These are phyloP conservation scores for Aureobasidium sp. DNA, from an alignment of 2,329 filamentous ascomycete species.

Conservation along the genomic window DNA sequence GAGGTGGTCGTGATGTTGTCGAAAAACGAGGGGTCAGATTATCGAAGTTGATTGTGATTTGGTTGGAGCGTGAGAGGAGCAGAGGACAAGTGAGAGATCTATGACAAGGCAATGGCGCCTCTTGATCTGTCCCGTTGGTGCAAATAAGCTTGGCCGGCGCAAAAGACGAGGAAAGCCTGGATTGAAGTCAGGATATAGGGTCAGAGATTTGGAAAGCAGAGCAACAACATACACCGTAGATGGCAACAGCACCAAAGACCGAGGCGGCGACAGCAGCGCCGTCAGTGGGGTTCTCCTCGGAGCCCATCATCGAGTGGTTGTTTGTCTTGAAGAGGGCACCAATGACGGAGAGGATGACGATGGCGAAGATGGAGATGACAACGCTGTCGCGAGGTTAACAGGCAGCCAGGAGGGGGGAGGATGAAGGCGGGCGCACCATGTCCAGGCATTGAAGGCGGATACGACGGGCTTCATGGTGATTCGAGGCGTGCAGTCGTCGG, in stretches of 20 bases:
- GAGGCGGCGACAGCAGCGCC: constrained; percentile 71
- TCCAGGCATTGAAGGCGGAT: constrained; percentile 86
- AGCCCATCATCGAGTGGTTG: constrained; percentile 77
- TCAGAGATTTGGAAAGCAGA: neutral
- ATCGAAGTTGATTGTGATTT: neutral
- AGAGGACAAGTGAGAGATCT: constrained; percentile 14
- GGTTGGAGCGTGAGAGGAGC: neutral
- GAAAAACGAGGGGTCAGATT: neutral
- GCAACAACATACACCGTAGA: constrained; percentile 66
- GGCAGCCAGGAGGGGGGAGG: neutral
- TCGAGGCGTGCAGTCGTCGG: constrained; percentile 14
- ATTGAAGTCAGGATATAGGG: neutral
- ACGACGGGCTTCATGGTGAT: constrained; percentile 87
- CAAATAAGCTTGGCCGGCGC: constrained; percentile 77
- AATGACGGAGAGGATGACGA: constrained; percentile 55
- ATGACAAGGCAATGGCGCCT: constrained; percentile 71
- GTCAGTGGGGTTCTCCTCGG: constrained; percentile 52
- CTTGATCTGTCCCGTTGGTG: constrained; percentile 74
- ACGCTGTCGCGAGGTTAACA: constrained; percentile 47
- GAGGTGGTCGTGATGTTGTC: neutral
- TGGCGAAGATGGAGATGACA: constrained; percentile 55
- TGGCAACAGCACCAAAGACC: constrained; percentile 77
- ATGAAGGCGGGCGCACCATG: constrained; percentile 56
- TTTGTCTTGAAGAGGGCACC: constrained; percentile 66
- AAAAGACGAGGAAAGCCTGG: constrained; percentile 85